Evolutionary conservation across 2,329 filamentous ascomycete species (phyloP).

Genomic region (Chaetomium sp.): DNA sequence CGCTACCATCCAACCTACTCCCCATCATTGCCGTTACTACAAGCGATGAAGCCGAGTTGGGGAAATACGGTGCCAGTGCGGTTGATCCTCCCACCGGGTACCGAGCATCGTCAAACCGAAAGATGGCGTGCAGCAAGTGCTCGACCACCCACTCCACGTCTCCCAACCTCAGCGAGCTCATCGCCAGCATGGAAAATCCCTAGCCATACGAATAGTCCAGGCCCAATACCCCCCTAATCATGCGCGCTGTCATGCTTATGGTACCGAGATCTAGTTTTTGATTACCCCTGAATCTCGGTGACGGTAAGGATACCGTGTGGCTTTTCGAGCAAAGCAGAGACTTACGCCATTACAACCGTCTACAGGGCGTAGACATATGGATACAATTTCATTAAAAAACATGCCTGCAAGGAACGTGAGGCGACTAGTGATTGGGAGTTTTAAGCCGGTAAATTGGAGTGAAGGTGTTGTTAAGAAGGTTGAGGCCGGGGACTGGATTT

Average conservation of each 20-base stretch:
- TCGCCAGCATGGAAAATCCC: constrained; percentile 41
- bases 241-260: constrained; percentile 33
- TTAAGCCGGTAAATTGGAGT: too few species aligned
- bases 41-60: constrained; percentile 42
- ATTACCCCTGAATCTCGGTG: too few species aligned
- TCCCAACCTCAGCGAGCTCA: constrained; percentile 38
- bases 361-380: too few species aligned
- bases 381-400: too few species aligned
- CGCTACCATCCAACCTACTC: constrained; percentile 46
- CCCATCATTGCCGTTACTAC: constrained; percentile 51
- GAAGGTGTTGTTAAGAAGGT: too few species aligned
- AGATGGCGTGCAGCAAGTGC: constrained; percentile 44
- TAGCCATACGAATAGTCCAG: constrained; percentile 37
- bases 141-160: constrained; percentile 33
- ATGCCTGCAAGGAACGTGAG: too few species aligned
- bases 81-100: constrained; percentile 46
- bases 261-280: constrained; percentile 29
- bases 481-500: too few species aligned
- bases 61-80: constrained; percentile 54
- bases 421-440: too few species aligned
- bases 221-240: constrained; percentile 34
- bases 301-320: too few species aligned
- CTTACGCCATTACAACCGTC: too few species aligned
- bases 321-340: too few species aligned
- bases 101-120: constrained; percentile 50